Conservation (phyloP, 371 early-diverging fungal genomes). For the Mucor sp. region DNA sequence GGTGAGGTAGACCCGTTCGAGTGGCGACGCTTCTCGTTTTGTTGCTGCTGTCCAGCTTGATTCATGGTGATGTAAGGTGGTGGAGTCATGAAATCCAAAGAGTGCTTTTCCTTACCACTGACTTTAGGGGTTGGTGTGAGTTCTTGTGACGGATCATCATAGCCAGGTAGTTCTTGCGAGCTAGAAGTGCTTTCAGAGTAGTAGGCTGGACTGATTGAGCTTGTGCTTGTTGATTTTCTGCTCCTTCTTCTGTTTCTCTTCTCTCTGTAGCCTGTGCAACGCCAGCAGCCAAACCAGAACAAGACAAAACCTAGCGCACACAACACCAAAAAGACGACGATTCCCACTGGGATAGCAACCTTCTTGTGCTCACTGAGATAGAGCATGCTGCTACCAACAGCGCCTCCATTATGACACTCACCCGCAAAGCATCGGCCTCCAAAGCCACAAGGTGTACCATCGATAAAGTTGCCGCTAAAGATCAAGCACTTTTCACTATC, state of each 20-base stretch:
- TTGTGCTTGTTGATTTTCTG: neutral
- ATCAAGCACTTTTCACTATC: constrained; percentile 57
- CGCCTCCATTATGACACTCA: constrained; percentile 25
- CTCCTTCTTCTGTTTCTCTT: constrained; percentile 1
- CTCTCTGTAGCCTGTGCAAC: constrained; percentile 19
- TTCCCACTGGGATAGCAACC: constrained; percentile 57
- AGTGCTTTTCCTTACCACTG: neutral
- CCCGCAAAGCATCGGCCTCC: constrained; percentile 63
- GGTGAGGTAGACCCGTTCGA: neutral
- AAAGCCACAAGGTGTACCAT: constrained; percentile 89
- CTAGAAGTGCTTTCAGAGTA: neutral
- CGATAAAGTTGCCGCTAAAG: constrained; percentile 81
- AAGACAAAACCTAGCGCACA: constrained; percentile 54
- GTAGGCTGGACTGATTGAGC: neutral
- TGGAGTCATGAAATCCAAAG: neutral
- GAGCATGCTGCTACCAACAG: neutral
- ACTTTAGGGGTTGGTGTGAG: neutral
- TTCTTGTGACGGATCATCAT: neutral
- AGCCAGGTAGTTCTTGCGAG: neutral
- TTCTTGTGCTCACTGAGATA: constrained; percentile 46
- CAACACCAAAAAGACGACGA: constrained; percentile 48
- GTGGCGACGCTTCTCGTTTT: neutral
- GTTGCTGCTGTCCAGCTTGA: neutral
- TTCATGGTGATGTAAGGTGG: neutral
- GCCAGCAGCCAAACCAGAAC: constrained; percentile 42